Conservation (phyloP, 345 rosid genomes). For the Nasturtium officinale region DNA sequence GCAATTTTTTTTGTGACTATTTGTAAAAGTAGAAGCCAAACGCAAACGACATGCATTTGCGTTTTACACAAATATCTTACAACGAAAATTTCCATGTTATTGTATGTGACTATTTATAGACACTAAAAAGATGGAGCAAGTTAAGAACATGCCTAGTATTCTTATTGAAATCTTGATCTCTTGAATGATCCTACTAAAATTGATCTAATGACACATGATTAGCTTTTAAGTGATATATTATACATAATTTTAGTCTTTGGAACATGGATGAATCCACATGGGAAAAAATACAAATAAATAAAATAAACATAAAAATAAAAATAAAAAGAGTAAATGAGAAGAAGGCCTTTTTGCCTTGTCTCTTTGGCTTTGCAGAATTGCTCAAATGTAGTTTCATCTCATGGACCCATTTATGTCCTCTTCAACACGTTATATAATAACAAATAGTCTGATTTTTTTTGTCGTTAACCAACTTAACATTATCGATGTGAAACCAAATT, state of each 20-base stretch:
- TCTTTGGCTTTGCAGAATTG: slow-evolving; percentile 33
- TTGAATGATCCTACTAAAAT: slow-evolving; percentile 12
- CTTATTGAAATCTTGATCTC: slow-evolving; percentile 14
- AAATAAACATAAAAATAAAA: neutral
- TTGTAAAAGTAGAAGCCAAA: slow-evolving; percentile 1
- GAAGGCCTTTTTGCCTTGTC: slow-evolving; percentile 13
- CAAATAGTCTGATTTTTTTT: slow-evolving; percentile 23
- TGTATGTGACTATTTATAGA: no score
- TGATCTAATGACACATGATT: slow-evolving; percentile 9
- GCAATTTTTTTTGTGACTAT: neutral
- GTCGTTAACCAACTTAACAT: slow-evolving; percentile 24
- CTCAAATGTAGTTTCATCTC: slow-evolving; percentile 31
- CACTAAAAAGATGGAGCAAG: slow-evolving; percentile 4
- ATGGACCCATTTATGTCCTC: slow-evolving; percentile 37
- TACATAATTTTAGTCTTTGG: neutral
- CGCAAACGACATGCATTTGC: neutral
- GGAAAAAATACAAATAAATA: slow-evolving; percentile 29
- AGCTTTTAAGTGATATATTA: neutral
- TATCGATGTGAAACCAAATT: slow-evolving; percentile 36
- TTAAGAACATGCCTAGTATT: slow-evolving; percentile 26
- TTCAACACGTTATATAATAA: slow-evolving; percentile 31
- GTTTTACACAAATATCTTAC: neutral
- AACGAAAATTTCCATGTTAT: no score
- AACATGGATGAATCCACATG: slow-evolving; percentile 30
- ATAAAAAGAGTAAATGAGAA: slow-evolving; percentile 20